Evolutionary conservation across 2,329 filamentous ascomycete genomes (phyloP), one percentile per base, ranked within the genome.

Genomic region (Colletotrichum neosansevieriae): DNA sequence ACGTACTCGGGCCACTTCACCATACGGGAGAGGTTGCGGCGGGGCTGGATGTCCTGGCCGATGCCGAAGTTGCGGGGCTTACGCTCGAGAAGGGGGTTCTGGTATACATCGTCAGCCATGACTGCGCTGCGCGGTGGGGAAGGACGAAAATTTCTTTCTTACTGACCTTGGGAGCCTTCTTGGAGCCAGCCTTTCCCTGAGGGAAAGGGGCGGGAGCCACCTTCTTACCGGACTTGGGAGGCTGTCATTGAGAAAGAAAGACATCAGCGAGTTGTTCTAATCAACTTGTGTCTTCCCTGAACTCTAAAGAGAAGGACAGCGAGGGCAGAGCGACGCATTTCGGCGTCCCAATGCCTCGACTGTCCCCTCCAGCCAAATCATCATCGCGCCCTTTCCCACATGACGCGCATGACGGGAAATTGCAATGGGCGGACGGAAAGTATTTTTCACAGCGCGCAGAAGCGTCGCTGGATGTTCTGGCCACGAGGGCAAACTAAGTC

Each of bases 191-290:
- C 91, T 97, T 97, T 80, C 91, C 89, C 88, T 94, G 91, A 81
- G 94, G 93, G 91, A 97, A 97, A 83, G 96, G 96, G 86, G 96
- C 94, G 83, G 96, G 88, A 79, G 96, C 96, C 86, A 93, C 91
- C 90, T 98, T 98, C 93, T 98, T 98, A 89, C 94, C 94, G 80
- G 88, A 82, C 88, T 98, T 99, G 83, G 95, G 93, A 92, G 96
- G 94, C 96, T 98, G 88, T 98, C 94, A 98, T 98, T 96, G 95
- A 98, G 95, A 94, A 97, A 94, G 96, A 92, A 97, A 94, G 91
- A 93, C 86, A 94, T 97, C 92, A 98, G 94, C 92, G 85, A 88
- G 87, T 89, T 89, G 91, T 88, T 91, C 91, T 87, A 88, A 90
- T 89, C 84, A 84, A 85, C 85, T 86, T 87, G 83, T 80, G 87